A percentile compares a stretch with the other conserved stretches of the same genome.
Evolutionary conservation across 2,329 filamentous ascomycete genomes (phyloP).

Genomic region (Diplodia scrobiculata): DNA sequence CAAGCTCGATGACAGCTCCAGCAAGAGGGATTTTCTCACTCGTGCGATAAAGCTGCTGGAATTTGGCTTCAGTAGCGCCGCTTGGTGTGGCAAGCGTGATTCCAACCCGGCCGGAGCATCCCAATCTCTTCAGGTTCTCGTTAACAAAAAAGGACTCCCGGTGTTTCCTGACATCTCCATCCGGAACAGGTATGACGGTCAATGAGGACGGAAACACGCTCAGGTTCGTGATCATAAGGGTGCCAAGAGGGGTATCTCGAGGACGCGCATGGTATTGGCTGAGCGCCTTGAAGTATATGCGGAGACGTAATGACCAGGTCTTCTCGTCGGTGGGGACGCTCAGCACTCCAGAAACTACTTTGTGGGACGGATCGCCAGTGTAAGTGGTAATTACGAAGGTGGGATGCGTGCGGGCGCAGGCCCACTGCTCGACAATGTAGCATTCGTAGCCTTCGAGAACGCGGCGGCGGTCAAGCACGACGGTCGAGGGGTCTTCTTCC

Average conservation of each 20-base stretch:
- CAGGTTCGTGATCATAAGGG: constrained; percentile 90
- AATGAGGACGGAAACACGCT: constrained; percentile 88
- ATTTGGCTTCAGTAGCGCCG: constrained; percentile 83
- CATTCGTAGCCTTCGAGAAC: constrained; percentile 82
- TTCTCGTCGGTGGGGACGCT: constrained; percentile 78
- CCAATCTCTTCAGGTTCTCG: constrained; percentile 86
- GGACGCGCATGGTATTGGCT: constrained; percentile 81
- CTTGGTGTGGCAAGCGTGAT: constrained; percentile 78
- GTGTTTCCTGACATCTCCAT: constrained; percentile 79
- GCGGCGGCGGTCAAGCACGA: constrained; percentile 70
- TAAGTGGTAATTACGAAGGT: constrained; percentile 92
- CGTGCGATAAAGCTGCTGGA: constrained; percentile 84
- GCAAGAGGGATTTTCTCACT: constrained; percentile 79
- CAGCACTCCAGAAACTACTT: constrained; percentile 76
- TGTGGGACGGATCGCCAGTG: constrained; percentile 80
- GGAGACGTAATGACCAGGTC: constrained; percentile 75
- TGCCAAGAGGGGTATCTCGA: constrained; percentile 78
- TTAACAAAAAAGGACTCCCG: constrained; percentile 88
- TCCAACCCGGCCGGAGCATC: constrained; percentile 86
- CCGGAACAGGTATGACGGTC: constrained; percentile 86
- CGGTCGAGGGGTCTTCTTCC: constrained; percentile 77
- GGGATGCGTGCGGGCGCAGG: constrained; percentile 84
- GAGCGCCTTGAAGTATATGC: constrained; percentile 82
- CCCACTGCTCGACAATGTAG: constrained; percentile 97
- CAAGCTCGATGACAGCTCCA: constrained; percentile 79